phyloP scores from a whole-genome alignment of 192 early-diverging fungal genomes.

The Coemansia sp. region DNA sequence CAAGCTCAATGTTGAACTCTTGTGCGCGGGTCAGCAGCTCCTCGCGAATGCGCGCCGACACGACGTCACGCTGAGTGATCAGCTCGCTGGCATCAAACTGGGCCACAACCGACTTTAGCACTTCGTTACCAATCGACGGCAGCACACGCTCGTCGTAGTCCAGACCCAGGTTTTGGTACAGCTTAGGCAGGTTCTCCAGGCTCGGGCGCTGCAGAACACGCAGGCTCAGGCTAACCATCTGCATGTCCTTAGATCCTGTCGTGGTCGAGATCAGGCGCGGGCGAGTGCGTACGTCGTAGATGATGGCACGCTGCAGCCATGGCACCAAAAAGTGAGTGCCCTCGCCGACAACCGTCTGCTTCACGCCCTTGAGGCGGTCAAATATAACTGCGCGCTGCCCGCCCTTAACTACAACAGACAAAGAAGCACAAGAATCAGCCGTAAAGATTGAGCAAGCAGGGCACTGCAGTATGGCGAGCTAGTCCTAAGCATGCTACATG shows the following conservation, averaged over 20 bases:
- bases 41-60: slow-evolving; percentile 88
- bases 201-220: slow-evolving; percentile 90
- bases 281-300: slow-evolving; percentile 90
- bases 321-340: slow-evolving; percentile 98
- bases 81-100: slow-evolving; percentile 98
- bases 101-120: slow-evolving; percentile 95
- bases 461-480: background rate
- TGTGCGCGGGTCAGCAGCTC: slow-evolving; percentile 88
- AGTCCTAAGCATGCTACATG: background rate
- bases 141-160: slow-evolving; percentile 98
- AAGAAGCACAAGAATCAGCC: background rate
- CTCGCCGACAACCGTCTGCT: slow-evolving; percentile 74
- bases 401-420: slow-evolving; percentile 75
- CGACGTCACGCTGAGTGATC: slow-evolving; percentile 96
- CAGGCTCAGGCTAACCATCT: slow-evolving; percentile 92
- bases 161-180: slow-evolving; percentile 88
- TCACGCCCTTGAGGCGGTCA: slow-evolving; percentile 91
- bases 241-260: slow-evolving; percentile 99
- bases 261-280: slow-evolving; percentile 98
- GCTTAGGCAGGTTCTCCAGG: slow-evolving; percentile 65
- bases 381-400: slow-evolving; percentile 96
- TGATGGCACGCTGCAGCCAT: slow-evolving; percentile 89
- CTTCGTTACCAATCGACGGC: slow-evolving; percentile 98
- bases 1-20: slow-evolving; percentile 94
- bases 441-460: background rate